Percentiles rank a stretch among this genome's conserved stretches.
Conservation (phyloP, 2,329 filamentous ascomycete species). For the Cercospora citrullina region DNA sequence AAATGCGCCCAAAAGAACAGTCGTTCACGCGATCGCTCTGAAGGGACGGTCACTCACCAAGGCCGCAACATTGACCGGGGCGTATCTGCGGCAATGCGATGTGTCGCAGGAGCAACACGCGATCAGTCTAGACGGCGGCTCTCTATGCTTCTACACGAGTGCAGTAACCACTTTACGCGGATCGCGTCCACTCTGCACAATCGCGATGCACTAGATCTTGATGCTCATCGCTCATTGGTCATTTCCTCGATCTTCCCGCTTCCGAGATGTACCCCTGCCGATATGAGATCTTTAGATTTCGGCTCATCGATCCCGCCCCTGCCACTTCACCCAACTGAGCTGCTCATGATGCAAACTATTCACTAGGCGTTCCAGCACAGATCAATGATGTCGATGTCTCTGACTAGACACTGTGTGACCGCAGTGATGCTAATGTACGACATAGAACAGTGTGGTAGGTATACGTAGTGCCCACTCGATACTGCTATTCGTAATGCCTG, state of each 20-base stretch:
- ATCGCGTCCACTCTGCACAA: conserved; percentile 1
- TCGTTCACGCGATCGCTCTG: neutral
- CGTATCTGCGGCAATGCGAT: neutral
- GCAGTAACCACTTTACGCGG: conserved; percentile 10
- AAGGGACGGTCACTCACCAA: neutral
- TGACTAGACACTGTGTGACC: conserved; percentile 15
- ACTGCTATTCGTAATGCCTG: neutral
- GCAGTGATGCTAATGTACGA: conserved; percentile 6
- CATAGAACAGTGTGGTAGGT: neutral
- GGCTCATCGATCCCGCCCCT: conserved; percentile 5
- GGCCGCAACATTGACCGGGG: neutral
- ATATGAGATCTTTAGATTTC: conserved; percentile 3
- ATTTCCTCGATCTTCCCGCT: conserved; percentile 1
- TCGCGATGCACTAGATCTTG: neutral
- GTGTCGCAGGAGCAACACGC: neutral
- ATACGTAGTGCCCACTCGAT: neutral
- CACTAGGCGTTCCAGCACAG: conserved; percentile 14
- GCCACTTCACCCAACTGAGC: conserved; percentile 17
- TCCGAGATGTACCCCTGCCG: conserved; percentile 7
- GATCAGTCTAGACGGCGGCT: neutral
- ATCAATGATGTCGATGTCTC: conserved; percentile 21
- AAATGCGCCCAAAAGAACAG: neutral
- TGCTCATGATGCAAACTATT: conserved; percentile 19
- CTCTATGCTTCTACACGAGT: neutral
- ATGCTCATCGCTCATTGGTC: neutral